A percentile compares a stretch with the other conserved stretches of the same genome.
Conservation (phyloP, 1,139 yeast species). For the Yamadazyma membranifaciens region DNA sequence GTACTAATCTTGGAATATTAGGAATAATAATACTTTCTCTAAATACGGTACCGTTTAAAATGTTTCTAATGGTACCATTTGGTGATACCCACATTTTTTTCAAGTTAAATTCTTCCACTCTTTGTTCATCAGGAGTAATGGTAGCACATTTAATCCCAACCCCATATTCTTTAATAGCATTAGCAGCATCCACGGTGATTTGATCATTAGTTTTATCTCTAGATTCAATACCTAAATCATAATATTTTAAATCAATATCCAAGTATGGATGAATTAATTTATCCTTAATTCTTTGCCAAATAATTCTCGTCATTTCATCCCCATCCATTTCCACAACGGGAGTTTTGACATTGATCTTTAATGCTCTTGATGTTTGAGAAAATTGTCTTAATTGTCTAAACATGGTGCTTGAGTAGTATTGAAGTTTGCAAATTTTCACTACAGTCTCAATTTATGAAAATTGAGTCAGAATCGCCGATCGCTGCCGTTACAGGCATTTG, state of each 20-base stretch:
- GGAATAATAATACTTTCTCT: conserved; percentile 81
- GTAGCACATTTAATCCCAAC: conserved; percentile 88
- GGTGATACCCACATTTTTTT: conserved; percentile 88
- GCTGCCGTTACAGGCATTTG: conserved; percentile 4
- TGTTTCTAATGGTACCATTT: conserved; percentile 81
- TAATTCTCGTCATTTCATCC: conserved; percentile 84
- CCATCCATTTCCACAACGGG: conserved; percentile 85
- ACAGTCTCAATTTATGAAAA: neutral
- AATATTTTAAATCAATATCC: conserved; percentile 71
- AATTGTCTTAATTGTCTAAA: conserved; percentile 9
- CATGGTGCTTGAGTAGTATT: conserved; percentile 2
- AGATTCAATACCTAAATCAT: conserved; percentile 68
- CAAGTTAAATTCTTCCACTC: conserved; percentile 72
- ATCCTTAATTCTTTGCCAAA: conserved; percentile 74
- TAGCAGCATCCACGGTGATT: conserved; percentile 73
- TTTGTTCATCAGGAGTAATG: conserved; percentile 79
- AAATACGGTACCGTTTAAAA: conserved; percentile 79
- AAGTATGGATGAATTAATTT: conserved; percentile 68
- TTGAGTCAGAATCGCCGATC: conserved; percentile 2
- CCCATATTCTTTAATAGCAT: conserved; percentile 71
- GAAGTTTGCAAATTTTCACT: conserved; percentile 1
- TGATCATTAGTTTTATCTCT: conserved; percentile 73
- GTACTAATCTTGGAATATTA: conserved; percentile 71
- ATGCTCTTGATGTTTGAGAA: conserved; percentile 6
- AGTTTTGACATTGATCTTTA: conserved; percentile 62